phyloP scores from a whole-genome alignment of 2,329 filamentous ascomycete species.

The Boeremia lycopersici region DNA sequence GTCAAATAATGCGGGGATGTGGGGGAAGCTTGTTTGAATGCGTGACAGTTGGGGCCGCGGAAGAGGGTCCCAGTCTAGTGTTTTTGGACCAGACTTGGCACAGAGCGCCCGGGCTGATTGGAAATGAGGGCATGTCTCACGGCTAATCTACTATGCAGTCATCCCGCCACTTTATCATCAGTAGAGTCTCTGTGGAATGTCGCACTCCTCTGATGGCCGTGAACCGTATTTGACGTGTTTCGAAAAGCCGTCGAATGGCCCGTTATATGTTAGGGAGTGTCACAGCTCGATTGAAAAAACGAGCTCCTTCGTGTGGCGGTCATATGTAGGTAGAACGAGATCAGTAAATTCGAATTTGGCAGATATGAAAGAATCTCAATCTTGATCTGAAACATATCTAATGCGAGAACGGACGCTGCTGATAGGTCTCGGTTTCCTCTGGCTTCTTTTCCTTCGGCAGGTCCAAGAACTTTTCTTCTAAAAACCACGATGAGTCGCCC shows the following conservation, averaged over 20 bases:
- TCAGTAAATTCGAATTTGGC: neutral
- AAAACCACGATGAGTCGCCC: neutral
- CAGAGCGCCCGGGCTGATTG: neutral
- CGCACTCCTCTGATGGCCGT: too few species aligned
- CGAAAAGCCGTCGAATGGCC: too few species aligned
- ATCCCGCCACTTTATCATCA: too few species aligned
- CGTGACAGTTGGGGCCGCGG: neutral
- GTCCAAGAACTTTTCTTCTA: neutral
- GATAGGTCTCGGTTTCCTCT: neutral
- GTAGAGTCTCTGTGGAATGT: too few species aligned
- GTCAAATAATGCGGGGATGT: neutral
- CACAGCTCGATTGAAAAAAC: too few species aligned
- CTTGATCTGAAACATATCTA: neutral
- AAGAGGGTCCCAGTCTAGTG: neutral
- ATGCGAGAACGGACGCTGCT: neutral
- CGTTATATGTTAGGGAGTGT: too few species aligned
- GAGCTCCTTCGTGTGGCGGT: too few species aligned
- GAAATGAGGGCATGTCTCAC: neutral
- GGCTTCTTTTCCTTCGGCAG: neutral
- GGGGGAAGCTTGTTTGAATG: neutral
- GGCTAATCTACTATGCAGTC: too few species aligned
- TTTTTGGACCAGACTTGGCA: neutral
- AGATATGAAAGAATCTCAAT: neutral
- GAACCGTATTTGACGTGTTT: too few species aligned
- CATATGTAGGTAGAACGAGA: too few species aligned